phyloP scores from a whole-genome alignment of 2,329 filamentous ascomycete species.

The Exophiala sp. region DNA sequence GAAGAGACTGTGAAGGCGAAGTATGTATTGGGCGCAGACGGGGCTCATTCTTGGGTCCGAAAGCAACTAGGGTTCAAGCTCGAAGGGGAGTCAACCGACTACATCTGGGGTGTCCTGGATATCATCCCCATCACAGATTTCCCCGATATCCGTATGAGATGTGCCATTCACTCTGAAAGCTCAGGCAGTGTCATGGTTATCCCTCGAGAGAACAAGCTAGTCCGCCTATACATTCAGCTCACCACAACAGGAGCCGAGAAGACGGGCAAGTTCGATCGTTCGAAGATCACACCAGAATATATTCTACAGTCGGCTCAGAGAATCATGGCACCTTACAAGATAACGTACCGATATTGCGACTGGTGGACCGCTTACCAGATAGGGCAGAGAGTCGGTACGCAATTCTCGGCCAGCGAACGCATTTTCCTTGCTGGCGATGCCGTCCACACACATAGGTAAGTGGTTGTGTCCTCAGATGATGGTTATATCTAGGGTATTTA shows the following conservation, averaged over 20 bases:
- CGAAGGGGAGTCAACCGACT: slow-evolving; percentile 49
- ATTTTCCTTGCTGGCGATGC: slow-evolving; percentile 68
- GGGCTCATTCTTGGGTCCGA: slow-evolving; percentile 61
- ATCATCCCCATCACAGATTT: slow-evolving; percentile 53
- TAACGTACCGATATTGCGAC: slow-evolving; percentile 59
- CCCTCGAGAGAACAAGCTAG: slow-evolving; percentile 57
- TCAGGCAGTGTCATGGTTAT: slow-evolving; percentile 60
- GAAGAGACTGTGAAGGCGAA: slow-evolving; percentile 20
- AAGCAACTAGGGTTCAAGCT: slow-evolving; percentile 53
- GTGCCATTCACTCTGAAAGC: slow-evolving; percentile 52
- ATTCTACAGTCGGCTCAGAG: slow-evolving; percentile 59
- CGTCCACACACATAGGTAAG: slow-evolving; percentile 44
- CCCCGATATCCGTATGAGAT: slow-evolving; percentile 54
- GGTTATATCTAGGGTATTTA: not conserved
- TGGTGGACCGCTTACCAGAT: slow-evolving; percentile 67
- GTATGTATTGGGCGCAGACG: slow-evolving; percentile 61
- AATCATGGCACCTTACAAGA: slow-evolving; percentile 61
- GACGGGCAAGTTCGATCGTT: slow-evolving; percentile 49
- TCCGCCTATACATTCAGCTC: slow-evolving; percentile 43
- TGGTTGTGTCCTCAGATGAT: not conserved
- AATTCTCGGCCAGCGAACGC: slow-evolving; percentile 51
- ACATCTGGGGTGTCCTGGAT: slow-evolving; percentile 46
- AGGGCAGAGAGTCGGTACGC: slow-evolving; percentile 56
- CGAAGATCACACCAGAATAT: slow-evolving; percentile 56
- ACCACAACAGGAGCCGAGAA: slow-evolving; percentile 27